These are phyloP conservation scores for Apophysomyces variabilis DNA, from an alignment of 371 early-diverging fungal genomes.

Conservation along the genomic window DNA sequence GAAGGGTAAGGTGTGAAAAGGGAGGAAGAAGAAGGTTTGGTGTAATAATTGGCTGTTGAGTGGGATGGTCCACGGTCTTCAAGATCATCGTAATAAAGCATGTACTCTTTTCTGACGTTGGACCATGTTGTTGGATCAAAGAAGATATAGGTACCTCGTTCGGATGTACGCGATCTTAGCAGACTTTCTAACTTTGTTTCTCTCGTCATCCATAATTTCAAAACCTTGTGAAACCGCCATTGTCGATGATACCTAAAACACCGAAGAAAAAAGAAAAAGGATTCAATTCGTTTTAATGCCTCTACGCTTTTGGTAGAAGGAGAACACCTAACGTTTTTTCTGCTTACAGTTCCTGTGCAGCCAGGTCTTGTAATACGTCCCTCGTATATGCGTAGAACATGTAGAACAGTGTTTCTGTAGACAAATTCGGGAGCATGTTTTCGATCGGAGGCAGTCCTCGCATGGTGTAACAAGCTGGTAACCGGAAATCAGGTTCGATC, in stretches of 20 bases:
- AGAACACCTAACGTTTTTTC: neutral
- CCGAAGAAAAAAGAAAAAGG: neutral
- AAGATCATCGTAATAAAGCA: slow-evolving; percentile 79
- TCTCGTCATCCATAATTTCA: slow-evolving; percentile 84
- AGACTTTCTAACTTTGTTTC: slow-evolving; percentile 49
- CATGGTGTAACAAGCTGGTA: slow-evolving; percentile 74
- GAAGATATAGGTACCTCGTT: slow-evolving; percentile 82
- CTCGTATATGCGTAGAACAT: slow-evolving; percentile 93
- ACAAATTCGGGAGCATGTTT: slow-evolving; percentile 61
- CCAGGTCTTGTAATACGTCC: slow-evolving; percentile 87
- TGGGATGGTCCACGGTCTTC: slow-evolving; percentile 65
- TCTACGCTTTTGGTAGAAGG: neutral
- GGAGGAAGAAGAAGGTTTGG: too few species aligned
- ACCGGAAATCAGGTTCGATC: slow-evolving; percentile 74
- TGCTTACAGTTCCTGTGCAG: slow-evolving; percentile 87
- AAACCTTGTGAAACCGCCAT: slow-evolving; percentile 93
- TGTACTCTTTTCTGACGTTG: slow-evolving; percentile 81
- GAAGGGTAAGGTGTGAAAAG: too few species aligned
- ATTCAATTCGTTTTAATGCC: neutral
- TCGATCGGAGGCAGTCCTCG: slow-evolving; percentile 74
- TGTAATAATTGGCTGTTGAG: too few species aligned
- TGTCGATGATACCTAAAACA: slow-evolving; percentile 67
- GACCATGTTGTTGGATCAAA: slow-evolving; percentile 87
- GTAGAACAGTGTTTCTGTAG: slow-evolving; percentile 95
- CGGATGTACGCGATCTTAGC: slow-evolving; percentile 53